Evolutionary conservation across 1,139 yeast genomes (phyloP), one percentile per base, ranked within the genome.

Genomic region (Zhuliangozyma parablackwelliae): DNA sequence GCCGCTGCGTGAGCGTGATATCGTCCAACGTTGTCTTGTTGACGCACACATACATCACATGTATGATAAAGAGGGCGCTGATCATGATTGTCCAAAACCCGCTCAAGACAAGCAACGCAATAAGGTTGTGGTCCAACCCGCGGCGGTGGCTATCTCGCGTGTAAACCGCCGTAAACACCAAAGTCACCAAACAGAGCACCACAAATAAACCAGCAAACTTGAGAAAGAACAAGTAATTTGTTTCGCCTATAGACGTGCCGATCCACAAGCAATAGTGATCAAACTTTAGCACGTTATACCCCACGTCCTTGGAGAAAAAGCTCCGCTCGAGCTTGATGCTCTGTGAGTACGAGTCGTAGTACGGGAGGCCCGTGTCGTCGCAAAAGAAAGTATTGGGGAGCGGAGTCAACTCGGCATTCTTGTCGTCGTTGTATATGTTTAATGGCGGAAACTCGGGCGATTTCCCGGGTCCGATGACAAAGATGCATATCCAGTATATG

Each of bases 191-290:
- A 43, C 71, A 69, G 37, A 59, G 58, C 1, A 49, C 12, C 27
- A 59, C 49, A 31, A 66, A 62, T 55, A 64, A 62, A 7, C 63
- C 34, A 30, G 70, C 50, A 47, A 71, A 79, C 43, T 72, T 73
- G n/a, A 77, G 38, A 45, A 82, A 83, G 13, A 60, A 56, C 28
- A 65, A 42, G 49, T 77, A 78, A 53, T 83, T 83, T 30, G 55
- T 49, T 39, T 69, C 66, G 0, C 87, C 89, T 23, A 83, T 68
- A 2, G 72, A 71, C 0, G 65, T 53, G 0, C 88, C 88, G 4
- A 82, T 55, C 78, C 82, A 81, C 3, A 75, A 46, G 52, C 92
- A 83, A 48, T 66, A 78, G 52, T 83, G 92, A 51, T 83, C 92
- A 51, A 78, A 76, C 40, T 72, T 63, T 1, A 79, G 72, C 0